Evolutionary conservation across 1,284 basidiomycete species (phyloP).

Genomic region (Microbotryum saponariae): DNA sequence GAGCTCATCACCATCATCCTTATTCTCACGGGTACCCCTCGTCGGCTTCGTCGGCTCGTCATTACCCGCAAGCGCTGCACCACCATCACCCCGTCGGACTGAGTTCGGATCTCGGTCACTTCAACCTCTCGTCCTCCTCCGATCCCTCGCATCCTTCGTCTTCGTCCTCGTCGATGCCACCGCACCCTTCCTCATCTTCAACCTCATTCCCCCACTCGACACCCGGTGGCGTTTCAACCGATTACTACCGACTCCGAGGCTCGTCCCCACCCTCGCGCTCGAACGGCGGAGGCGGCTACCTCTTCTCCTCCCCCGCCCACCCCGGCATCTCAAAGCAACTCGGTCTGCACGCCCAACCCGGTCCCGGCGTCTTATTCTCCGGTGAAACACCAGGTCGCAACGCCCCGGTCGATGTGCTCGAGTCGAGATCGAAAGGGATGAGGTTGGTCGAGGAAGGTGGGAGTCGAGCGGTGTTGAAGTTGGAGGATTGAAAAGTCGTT

Average conservation of each 20-base stretch:
- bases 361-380: conserved; percentile 19
- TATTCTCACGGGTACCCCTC: not conserved
- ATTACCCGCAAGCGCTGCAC: conserved; percentile 7
- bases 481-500: too few relatives aligned
- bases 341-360: conserved; percentile 25
- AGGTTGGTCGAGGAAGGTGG: too few relatives aligned
- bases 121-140: conserved; percentile 8
- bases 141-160: conserved; percentile 15
- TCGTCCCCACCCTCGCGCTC: not conserved
- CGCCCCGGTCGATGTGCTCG: not conserved
- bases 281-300: conserved; percentile 3
- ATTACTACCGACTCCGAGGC: not conserved
- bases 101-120: conserved; percentile 22
- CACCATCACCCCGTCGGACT: conserved; percentile 25
- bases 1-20: conserved; percentile 4
- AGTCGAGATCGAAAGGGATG: not conserved
- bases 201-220: conserved; percentile 3
- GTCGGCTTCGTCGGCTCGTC: conserved; percentile 1
- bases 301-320: conserved; percentile 29
- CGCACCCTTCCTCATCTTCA: conserved; percentile 15
- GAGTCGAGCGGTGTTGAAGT: too few relatives aligned
- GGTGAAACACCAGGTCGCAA: not conserved
- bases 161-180: conserved; percentile 6
- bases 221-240: not conserved
- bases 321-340: conserved; percentile 22